These are phyloP conservation scores for Venturia pyrina DNA, from an alignment of 2,329 filamentous ascomycete species.

Conservation along the genomic window DNA sequence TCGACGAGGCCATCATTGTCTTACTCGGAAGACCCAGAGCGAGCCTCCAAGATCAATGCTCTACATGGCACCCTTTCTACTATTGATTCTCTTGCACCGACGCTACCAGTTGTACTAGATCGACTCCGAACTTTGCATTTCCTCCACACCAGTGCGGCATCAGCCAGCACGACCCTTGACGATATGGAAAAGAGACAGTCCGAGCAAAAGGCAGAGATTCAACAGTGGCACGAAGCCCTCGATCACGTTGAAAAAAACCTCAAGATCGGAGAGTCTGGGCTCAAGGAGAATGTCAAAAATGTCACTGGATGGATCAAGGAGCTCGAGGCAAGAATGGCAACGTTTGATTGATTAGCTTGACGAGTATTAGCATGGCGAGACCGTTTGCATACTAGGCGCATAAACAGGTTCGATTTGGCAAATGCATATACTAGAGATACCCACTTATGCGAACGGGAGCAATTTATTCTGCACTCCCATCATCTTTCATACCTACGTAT, in stretches of 20 bases:
- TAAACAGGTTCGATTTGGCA: not conserved
- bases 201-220: conserved; percentile 74
- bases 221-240: conserved; percentile 74
- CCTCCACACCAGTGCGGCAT: conserved; percentile 79
- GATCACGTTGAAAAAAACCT: conserved; percentile 70
- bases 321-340: conserved; percentile 65
- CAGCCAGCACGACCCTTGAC: conserved; percentile 66
- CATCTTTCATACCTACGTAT: not conserved
- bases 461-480: not conserved
- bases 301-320: conserved; percentile 84
- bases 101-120: conserved; percentile 77
- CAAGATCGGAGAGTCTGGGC: conserved; percentile 55
- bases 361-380: not conserved
- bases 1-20: not conserved
- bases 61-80: conserved; percentile 82
- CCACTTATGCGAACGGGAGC: not conserved
- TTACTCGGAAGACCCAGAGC: conserved; percentile 11
- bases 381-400: not conserved
- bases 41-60: conserved; percentile 69
- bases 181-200: conserved; percentile 69
- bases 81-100: conserved; percentile 74
- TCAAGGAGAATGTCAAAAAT: conserved; percentile 72
- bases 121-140: conserved; percentile 72
- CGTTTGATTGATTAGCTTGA: conserved; percentile 14
- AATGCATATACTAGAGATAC: not conserved